phyloP scores from a whole-genome alignment of 2,329 filamentous ascomycete species.

The Hypoxylon sp. region DNA sequence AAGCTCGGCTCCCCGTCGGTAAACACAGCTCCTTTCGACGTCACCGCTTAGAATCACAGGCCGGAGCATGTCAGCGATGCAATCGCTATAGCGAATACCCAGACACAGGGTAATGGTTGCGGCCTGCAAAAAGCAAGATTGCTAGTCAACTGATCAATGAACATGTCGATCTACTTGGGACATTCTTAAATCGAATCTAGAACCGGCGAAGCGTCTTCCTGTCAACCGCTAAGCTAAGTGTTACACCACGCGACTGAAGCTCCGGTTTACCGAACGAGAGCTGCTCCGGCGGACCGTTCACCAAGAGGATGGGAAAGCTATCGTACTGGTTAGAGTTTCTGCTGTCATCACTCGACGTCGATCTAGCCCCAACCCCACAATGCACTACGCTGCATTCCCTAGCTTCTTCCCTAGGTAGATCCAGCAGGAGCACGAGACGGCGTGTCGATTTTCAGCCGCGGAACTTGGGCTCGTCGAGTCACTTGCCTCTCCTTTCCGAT shows the following conservation, averaged over 20 bases:
- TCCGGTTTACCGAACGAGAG: constrained; percentile 47
- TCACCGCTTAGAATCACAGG: constrained; percentile 55
- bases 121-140: neutral
- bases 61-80: constrained; percentile 20
- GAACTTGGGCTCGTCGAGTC: constrained; percentile 27
- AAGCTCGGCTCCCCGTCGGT: constrained; percentile 70
- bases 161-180: neutral
- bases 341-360: constrained; percentile 42
- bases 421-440: constrained; percentile 34
- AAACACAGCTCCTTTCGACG: constrained; percentile 55
- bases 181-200: constrained; percentile 1
- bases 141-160: constrained; percentile 7
- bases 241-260: constrained; percentile 36
- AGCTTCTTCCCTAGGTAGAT: constrained; percentile 18
- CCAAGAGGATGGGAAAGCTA: constrained; percentile 12
- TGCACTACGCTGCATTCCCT: constrained; percentile 16
- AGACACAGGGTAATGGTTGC: constrained; percentile 12
- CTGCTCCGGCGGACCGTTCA: constrained; percentile 46
- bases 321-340: constrained; percentile 31
- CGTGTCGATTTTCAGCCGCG: constrained; percentile 36
- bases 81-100: constrained; percentile 8
- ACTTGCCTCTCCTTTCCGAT: constrained; percentile 29
- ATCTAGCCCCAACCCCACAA: constrained; percentile 44
- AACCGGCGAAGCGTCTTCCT: constrained; percentile 19
- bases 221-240: constrained; percentile 26